These are phyloP conservation scores for Secale cereale DNA, from an alignment of 176 grass and related monocot species.

Conservation along the genomic window DNA sequence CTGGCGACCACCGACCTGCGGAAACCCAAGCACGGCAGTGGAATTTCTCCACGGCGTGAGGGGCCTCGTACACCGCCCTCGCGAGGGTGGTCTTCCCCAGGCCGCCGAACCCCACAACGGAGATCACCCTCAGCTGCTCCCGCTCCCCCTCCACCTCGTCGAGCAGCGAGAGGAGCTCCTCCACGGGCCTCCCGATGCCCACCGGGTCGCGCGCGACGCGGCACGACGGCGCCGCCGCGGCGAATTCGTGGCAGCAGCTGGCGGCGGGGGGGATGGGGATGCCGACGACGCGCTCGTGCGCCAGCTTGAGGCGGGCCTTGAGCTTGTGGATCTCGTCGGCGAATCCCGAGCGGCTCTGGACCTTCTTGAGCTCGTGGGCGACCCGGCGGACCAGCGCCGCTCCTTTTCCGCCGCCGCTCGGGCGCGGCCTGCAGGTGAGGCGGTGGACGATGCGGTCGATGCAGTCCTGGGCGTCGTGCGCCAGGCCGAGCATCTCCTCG, in stretches of 20 bases:
- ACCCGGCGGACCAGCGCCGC: not conserved
- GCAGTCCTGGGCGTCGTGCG: conserved; percentile 35
- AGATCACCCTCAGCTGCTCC: conserved; percentile 28
- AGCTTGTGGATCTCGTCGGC: conserved; percentile 29
- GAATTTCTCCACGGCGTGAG: not conserved
- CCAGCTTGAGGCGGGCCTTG: conserved; percentile 15
- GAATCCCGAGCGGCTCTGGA: not conserved
- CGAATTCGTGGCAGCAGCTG: not conserved
- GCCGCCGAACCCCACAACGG: conserved; percentile 38
- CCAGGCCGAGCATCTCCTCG: conserved; percentile 24
- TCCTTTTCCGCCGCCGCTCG: not conserved
- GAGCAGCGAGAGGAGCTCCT: conserved; percentile 2
- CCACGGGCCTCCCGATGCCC: not conserved
- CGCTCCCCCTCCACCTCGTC: conserved; percentile 25
- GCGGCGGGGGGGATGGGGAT: not conserved
- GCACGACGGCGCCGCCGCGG: not conserved
- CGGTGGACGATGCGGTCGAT: conserved; percentile 27
- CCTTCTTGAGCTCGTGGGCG: conserved; percentile 21
- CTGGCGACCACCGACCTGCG: not conserved
- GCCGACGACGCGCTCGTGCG: not conserved
- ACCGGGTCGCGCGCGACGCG: not conserved
- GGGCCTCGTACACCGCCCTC: not conserved
- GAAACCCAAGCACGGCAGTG: not conserved
- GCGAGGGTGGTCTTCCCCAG: conserved; percentile 37
- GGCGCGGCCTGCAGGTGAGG: conserved; percentile 24